A percentile compares a stretch with the other conserved stretches of the same genome.
Evolutionary conservation across 768 basidiomycete genomes (phyloP).

Genomic region (Auricularia sp.): DNA sequence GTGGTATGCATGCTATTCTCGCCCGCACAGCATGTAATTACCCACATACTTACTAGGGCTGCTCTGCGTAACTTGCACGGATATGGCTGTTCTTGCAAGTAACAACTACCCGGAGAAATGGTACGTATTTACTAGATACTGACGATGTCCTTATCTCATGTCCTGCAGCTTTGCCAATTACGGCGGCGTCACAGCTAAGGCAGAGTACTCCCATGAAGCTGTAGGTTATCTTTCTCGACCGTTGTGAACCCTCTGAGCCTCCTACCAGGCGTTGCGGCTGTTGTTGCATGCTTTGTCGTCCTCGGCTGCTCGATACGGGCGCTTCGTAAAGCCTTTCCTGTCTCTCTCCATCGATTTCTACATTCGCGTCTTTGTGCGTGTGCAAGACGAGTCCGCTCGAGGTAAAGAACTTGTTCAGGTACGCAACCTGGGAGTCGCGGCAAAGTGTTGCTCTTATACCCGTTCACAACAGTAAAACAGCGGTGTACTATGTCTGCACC

Average conservation of each 20-base stretch:
- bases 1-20: conserved; percentile 44
- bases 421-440: conserved; percentile 17
- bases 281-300: conserved; percentile 81
- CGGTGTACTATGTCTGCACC: conserved; percentile 74
- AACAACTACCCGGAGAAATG: conserved; percentile 96
- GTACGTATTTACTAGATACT: conserved; percentile 30
- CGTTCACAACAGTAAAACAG: conserved; percentile 55
- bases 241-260: background rate
- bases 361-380: conserved; percentile 78
- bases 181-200: conserved; percentile 79
- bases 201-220: conserved; percentile 93
- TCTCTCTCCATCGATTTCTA: conserved; percentile 97
- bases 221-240: conserved; percentile 33
- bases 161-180: conserved; percentile 79
- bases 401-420: conserved; percentile 79
- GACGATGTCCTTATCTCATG: background rate
- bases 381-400: conserved; percentile 64
- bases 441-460: background rate
- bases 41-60: conserved; percentile 43
- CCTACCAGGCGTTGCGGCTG: conserved; percentile 68
- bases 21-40: background rate
- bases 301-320: conserved; percentile 85
- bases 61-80: conserved; percentile 93
- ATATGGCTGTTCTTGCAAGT: conserved; percentile 86
- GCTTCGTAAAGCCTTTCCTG: conserved; percentile 79